Evolutionary conservation across 257 asterid species (phyloP).

Genomic region (Striga asiatica): DNA sequence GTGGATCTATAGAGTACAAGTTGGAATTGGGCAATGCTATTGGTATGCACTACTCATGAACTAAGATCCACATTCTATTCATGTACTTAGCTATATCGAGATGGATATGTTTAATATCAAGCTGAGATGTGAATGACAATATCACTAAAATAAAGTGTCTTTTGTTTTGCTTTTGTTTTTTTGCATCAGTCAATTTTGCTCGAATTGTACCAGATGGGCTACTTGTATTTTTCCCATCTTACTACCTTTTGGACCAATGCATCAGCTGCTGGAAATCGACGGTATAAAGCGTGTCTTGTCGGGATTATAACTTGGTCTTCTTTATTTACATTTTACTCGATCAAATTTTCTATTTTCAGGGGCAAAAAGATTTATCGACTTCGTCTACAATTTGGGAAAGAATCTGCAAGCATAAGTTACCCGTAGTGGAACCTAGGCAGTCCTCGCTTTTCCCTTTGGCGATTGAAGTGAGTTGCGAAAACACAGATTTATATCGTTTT

Average conservation of each 20-base stretch:
- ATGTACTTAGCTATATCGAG: too few relatives aligned
- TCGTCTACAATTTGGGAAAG: conserved; percentile 90
- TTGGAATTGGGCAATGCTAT: conserved; percentile 95
- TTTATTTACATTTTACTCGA: conserved; percentile 5
- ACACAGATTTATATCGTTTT: conserved; percentile 6
- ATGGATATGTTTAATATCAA: background rate
- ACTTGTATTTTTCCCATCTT: conserved; percentile 91
- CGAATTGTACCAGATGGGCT: conserved; percentile 97
- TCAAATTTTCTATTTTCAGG: conserved; percentile 33
- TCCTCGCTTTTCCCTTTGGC: conserved; percentile 72
- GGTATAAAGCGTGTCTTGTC: conserved; percentile 33
- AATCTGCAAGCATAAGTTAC: conserved; percentile 82
- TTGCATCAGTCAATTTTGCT: conserved; percentile 74
- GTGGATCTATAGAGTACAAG: conserved; percentile 85
- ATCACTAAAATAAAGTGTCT: conserved; percentile 20
- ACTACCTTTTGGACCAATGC: conserved; percentile 82
- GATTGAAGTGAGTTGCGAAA: conserved; percentile 51
- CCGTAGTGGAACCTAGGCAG: conserved; percentile 97
- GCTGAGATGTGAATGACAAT: conserved; percentile 10
- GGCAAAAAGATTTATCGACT: conserved; percentile 39
- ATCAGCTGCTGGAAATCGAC: conserved; percentile 75
- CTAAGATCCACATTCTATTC: background rate
- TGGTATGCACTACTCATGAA: conserved; percentile 41
- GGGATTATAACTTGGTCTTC: background rate
- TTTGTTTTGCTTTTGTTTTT: too few relatives aligned